Conservation (phyloP, 495 filamentous ascomycete genomes). For the Neurospora sp. region DNA sequence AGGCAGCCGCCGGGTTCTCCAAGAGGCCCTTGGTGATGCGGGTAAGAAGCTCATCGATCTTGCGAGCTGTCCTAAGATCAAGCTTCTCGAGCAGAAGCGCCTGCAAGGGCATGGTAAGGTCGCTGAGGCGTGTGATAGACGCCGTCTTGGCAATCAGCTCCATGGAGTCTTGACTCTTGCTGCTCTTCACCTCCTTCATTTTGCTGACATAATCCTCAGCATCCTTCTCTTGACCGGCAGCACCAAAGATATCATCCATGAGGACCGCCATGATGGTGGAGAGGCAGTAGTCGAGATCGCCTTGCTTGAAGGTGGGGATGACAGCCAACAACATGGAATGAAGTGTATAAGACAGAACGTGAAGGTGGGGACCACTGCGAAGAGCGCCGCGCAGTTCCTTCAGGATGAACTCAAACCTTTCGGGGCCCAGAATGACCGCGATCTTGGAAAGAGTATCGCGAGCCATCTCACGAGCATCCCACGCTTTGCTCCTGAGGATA, state of each 20-base stretch:
- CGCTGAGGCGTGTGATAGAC: constrained; percentile 60
- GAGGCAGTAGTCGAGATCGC: constrained; percentile 84
- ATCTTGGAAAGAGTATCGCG: constrained; percentile 80
- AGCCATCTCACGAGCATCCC: constrained; percentile 83
- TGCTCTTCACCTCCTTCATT: constrained; percentile 96
- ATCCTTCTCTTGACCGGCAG: constrained; percentile 94
- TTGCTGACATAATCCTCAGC: constrained; percentile 89
- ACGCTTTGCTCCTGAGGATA: constrained; percentile 78
- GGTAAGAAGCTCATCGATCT: constrained; percentile 81
- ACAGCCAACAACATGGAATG: constrained; percentile 79
- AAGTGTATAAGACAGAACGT: constrained; percentile 89
- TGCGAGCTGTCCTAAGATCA: constrained; percentile 64
- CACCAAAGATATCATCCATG: constrained; percentile 96
- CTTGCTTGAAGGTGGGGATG: constrained; percentile 63
- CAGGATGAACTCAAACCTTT: constrained; percentile 82
- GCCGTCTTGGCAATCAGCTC: constrained; percentile 77
- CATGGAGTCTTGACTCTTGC: constrained; percentile 96
- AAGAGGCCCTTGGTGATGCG: constrained; percentile 75
- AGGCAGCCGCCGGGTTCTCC: constrained; percentile 64
- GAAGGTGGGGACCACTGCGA: constrained; percentile 77
- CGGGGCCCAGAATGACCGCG: constrained; percentile 62
- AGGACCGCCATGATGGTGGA: constrained; percentile 66
- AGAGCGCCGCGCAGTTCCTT: constrained; percentile 82
- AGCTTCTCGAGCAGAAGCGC: constrained; percentile 71
- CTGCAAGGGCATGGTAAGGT: constrained; percentile 67